Conservation (phyloP, 2,329 filamentous ascomycete genomes). For the Ustulina deusta region DNA sequence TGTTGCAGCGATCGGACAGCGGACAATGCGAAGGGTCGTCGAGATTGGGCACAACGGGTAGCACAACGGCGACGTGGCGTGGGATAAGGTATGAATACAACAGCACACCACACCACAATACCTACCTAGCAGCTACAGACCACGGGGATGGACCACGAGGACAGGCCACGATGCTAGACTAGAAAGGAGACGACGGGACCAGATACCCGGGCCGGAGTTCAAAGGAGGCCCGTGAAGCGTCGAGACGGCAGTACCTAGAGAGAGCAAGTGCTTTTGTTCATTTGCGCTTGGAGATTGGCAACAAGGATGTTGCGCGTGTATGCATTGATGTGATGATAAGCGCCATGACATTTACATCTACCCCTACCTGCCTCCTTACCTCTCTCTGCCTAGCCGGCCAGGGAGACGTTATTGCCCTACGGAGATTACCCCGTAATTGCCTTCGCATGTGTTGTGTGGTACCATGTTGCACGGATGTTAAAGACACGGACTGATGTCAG, state of each 20-base stretch:
- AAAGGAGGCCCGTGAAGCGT: slow-evolving; percentile 28
- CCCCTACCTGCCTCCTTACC: not conserved
- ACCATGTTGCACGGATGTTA: slow-evolving; percentile 12
- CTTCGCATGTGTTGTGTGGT: no score
- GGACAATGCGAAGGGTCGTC: slow-evolving; percentile 2
- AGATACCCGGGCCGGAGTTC: slow-evolving; percentile 28
- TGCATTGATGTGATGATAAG: slow-evolving; percentile 44
- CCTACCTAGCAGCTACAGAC: not conserved
- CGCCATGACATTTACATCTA: slow-evolving; percentile 16
- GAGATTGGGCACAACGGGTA: slow-evolving; percentile 6
- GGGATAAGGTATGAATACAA: slow-evolving; percentile 15
- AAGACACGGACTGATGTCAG: slow-evolving; percentile 1
- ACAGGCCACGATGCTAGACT: slow-evolving; percentile 2
- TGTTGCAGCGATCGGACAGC: slow-evolving; percentile 21
- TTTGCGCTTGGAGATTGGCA: slow-evolving; percentile 41
- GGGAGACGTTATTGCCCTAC: not conserved
- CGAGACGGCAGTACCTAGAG: not conserved
- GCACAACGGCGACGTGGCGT: slow-evolving; percentile 28
- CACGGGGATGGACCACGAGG: slow-evolving; percentile 21
- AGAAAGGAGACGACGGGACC: slow-evolving; percentile 27
- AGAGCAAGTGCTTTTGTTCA: slow-evolving; percentile 39
- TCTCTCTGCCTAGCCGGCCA: not conserved
- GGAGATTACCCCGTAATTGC: slow-evolving; percentile 16
- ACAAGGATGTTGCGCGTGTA: slow-evolving; percentile 26
- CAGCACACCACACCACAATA: not conserved